A percentile compares a stretch with the other conserved stretches of the same genome.
These are phyloP conservation scores for Ploettnerulaceae sp. DNA, from an alignment of 2,329 filamentous ascomycete genomes.

Conservation along the genomic window DNA sequence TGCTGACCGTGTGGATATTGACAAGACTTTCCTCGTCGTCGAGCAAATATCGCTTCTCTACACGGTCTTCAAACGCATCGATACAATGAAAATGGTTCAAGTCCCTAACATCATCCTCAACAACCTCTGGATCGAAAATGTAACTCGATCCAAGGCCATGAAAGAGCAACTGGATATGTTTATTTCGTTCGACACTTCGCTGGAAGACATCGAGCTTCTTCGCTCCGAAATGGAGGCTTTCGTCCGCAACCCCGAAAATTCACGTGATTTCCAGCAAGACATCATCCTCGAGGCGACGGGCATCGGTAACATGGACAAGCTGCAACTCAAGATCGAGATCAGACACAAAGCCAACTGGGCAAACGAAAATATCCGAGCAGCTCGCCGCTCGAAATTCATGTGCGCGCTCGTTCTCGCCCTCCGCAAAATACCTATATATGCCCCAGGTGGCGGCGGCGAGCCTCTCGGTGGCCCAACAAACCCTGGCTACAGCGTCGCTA, in stretches of 20 bases:
- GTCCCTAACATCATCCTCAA: constrained; percentile 90
- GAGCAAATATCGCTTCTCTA: constrained; percentile 93
- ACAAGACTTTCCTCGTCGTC: constrained; percentile 65
- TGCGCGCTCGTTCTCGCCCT: constrained; percentile 83
- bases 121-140: constrained; percentile 90
- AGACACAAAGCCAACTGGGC: constrained; percentile 92
- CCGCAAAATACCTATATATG: constrained; percentile 80
- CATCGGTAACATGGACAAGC: constrained; percentile 81
- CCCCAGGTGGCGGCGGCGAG: constrained; percentile 67
- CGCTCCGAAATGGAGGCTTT: constrained; percentile 82
- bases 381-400: constrained; percentile 92
- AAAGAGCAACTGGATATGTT: constrained; percentile 73
- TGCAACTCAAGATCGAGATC: constrained; percentile 77
- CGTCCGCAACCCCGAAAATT: constrained; percentile 77
- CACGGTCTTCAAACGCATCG: constrained; percentile 82
- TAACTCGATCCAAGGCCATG: constrained; percentile 88
- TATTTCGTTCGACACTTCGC: constrained; percentile 78
- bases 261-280: constrained; percentile 84
- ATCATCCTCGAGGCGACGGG: constrained; percentile 72
- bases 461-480: constrained; percentile 62
- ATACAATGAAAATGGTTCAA: constrained; percentile 71
- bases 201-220: constrained; percentile 84
- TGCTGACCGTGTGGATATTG: constrained; percentile 85
- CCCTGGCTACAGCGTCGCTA: constrained; percentile 74
- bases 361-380: constrained; percentile 75